Evolutionary conservation across 1,139 yeast species (phyloP).

Genomic region (Debaryomyces robertsiae): DNA sequence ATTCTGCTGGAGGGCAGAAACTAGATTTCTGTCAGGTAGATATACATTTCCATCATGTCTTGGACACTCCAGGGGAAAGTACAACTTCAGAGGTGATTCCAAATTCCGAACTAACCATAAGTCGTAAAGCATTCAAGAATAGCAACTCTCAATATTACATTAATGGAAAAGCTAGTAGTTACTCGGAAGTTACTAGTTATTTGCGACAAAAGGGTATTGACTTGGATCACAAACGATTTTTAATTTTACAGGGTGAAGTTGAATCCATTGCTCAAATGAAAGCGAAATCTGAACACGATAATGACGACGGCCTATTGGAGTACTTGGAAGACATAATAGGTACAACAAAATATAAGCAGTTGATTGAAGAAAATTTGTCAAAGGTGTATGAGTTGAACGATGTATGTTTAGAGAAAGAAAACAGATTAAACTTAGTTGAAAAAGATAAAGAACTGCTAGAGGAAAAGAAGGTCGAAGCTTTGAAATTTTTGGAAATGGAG

Average conservation of each 20-base stretch:
- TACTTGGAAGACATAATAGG: conserved; percentile 97
- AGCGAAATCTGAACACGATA: conserved; percentile 89
- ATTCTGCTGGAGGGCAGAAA: conserved; percentile 65
- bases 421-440: conserved; percentile 76
- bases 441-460: conserved; percentile 75
- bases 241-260: conserved; percentile 96
- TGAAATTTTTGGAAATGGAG: conserved; percentile 66
- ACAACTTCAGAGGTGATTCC: conserved; percentile 44
- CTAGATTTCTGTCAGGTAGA: conserved; percentile 85
- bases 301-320: conserved; percentile 91
- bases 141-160: conserved; percentile 80
- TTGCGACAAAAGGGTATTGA: conserved; percentile 88
- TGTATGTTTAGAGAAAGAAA: conserved; percentile 77
- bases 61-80: conserved; percentile 56
- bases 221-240: conserved; percentile 89
- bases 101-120: conserved; percentile 63
- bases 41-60: conserved; percentile 81
- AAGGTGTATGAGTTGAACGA: conserved; percentile 75
- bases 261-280: conserved; percentile 99
- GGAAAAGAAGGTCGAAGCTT: conserved; percentile 67
- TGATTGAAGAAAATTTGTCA: conserved; percentile 66
- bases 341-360: conserved; percentile 77
- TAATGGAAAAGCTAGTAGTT: conserved; percentile 68
- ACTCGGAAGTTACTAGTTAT: conserved; percentile 75
- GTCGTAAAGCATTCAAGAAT: conserved; percentile 77